Evolutionary conservation across 176 grass and related monocot genomes (phyloP), one percentile per base, ranked within the genome.

Genomic region (Musa troglodytarum): DNA sequence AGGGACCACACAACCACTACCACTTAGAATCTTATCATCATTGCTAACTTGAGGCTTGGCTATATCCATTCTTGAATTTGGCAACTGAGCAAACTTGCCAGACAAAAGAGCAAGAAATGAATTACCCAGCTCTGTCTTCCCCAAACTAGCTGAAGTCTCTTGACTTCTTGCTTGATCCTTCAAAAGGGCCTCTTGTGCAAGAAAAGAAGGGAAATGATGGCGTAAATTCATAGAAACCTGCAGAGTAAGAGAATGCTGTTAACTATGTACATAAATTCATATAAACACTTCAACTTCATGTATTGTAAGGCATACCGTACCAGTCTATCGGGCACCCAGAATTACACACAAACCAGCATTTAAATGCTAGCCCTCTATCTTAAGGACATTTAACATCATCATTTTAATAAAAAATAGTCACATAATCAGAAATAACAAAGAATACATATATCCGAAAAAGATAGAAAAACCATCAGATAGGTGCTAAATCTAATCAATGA

Each of bases 191-290:
- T 81, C 82, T 71, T 74, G 84, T 49, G 68, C 74, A 63, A 84
- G 63, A 59, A 80, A 85, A 57, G 86, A 77, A 58, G 77, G 88
- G 53, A 83, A 67, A 69, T 76, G 80, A 63, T 88, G 28, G 49
- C 70, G 77, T 59, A 74, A 69, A 51, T 70, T 87, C 55, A 80
- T 53, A 63, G 51, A 62, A 84, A 85, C 66, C 88, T 97, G 88
- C 66, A 73, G 22, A 21, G 58, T 63, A 63, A 20, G n/a, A 75
- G 16, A 29, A 26, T 58, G 43, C 13, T 20, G 24, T 77, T 64
- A 65, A 14, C 13, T 0, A 70, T 0, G 3, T 43, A 6, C 4
- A 43, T 43, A 43, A 43, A 43, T 43, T 43, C 34, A 43, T 43
- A 43, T 4, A 43, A 43, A 43, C 4, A 43, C 34, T 43, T 43